Evolutionary conservation across 768 basidiomycete species (phyloP), one percentile per base, ranked within the genome.

Genomic region (Leucocoprinus leucothites): DNA sequence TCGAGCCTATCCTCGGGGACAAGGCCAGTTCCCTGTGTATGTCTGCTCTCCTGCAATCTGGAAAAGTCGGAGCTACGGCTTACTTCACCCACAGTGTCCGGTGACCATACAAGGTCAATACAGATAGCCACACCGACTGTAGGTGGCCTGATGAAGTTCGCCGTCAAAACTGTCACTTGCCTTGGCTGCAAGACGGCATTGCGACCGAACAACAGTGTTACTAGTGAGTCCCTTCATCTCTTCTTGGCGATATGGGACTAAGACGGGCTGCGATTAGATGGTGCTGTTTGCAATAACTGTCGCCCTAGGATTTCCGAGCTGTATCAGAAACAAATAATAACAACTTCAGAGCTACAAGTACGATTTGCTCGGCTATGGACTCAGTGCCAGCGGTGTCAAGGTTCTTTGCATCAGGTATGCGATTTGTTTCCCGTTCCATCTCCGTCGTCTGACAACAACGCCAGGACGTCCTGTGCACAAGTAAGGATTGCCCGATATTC

Each of bases 81-180:
- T 16, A 59, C 60, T 34, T 61, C 47, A 9, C 38, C 6, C 38
- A 35, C 60, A 98, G 96, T 99, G 46, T 88, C 92, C 22, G 97
- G 97, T 2, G 94, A 96, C 61, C 97, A 99, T 64, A 98, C 97
- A 2, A 80, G 97, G 26, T 86, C 94, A 0, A 97, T 99, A 46
- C 87, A 94, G 59, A 98, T 98, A 48, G 94, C 95, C 3, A 98
- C 97, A 1, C 97, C 97, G 0, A 95, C 93, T 0, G 84, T 94
- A 9, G 97, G 97, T 16, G 97, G 97, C 22, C 70, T 99, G 51
- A 99, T 99, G 97, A 98, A 96, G 68, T 99, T 98, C 64, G 94
- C 95, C 0, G 94, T 98, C 25, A 96, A 94, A 72, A 96, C 91
- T 0, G 84, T 89, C 2, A 99, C 93, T 1, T 99, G 97, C 65